phyloP scores from a whole-genome alignment of 129 eudicot genomes.

The Centella asiatica region DNA sequence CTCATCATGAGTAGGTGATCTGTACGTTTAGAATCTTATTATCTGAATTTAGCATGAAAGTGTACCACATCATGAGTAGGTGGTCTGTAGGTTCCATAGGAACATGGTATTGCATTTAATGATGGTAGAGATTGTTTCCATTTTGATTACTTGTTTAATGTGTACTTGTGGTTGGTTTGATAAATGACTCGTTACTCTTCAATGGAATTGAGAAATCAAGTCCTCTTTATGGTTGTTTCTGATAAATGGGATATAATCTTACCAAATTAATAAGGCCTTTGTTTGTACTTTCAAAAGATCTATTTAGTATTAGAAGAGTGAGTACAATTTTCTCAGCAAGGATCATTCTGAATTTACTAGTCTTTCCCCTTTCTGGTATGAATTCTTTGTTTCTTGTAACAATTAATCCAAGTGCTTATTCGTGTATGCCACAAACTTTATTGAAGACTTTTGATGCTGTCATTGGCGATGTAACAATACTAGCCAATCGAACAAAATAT shows the following conservation, averaged over 20 bases:
- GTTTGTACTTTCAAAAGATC: background rate
- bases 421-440: constrained; percentile 3
- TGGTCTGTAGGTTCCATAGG: background rate
- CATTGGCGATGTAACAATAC: constrained; percentile 47
- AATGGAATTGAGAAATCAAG: background rate
- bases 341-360: background rate
- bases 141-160: background rate
- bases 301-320: background rate
- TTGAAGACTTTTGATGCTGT: constrained; percentile 34
- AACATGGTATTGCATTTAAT: background rate
- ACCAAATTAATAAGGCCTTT: background rate
- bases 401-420: background rate
- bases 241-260: background rate
- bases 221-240: background rate
- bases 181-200: background rate
- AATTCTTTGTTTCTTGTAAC: background rate
- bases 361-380: background rate
- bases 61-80: no score
- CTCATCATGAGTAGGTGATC: background rate
- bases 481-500: constrained; percentile 26
- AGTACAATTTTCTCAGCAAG: background rate
- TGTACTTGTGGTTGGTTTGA: background rate
- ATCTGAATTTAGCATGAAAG: no score
- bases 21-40: no score
- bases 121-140: background rate